A percentile compares a stretch with the other conserved stretches of the same genome.
phyloP scores from a whole-genome alignment of 169 alveolate species.

The Babesia microti region DNA sequence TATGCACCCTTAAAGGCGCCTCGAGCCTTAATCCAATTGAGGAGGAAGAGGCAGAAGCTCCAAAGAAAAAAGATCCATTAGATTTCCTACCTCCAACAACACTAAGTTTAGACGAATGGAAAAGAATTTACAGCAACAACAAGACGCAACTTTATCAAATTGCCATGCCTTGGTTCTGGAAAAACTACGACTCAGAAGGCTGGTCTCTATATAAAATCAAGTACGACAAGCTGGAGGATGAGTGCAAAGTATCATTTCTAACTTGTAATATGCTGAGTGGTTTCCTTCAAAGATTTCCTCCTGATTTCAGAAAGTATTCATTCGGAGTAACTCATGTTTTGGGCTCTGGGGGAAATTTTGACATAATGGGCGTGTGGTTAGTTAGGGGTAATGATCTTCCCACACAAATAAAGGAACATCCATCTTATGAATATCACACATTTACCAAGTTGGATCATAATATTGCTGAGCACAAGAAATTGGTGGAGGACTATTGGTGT shows the following conservation, averaged over 20 bases:
- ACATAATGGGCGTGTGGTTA: slow-evolving; percentile 90
- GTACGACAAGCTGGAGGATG: slow-evolving; percentile 88
- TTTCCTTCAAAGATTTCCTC: slow-evolving; percentile 85
- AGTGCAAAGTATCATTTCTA: slow-evolving; percentile 76
- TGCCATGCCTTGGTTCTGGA: slow-evolving; percentile 80
- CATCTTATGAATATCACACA: slow-evolving; percentile 86
- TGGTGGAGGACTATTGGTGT: slow-evolving; percentile 85
- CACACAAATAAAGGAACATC: slow-evolving; percentile 82
- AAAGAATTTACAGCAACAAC: slow-evolving; percentile 82
- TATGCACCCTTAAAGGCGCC: slow-evolving; percentile 25
- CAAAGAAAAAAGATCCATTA: slow-evolving; percentile 63
- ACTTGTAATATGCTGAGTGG: slow-evolving; percentile 87
- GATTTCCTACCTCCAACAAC: slow-evolving; percentile 80
- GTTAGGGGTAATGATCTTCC: slow-evolving; percentile 88
- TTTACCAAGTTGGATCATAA: slow-evolving; percentile 68
- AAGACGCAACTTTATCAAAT: slow-evolving; percentile 73
- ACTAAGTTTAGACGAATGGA: slow-evolving; percentile 85
- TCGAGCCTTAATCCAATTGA: slow-evolving; percentile 3
- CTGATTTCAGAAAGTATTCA: slow-evolving; percentile 78
- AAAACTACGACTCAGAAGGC: slow-evolving; percentile 75
- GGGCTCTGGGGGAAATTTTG: slow-evolving; percentile 83
- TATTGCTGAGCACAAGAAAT: slow-evolving; percentile 69
- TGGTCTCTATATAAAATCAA: slow-evolving; percentile 82
- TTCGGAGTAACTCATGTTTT: slow-evolving; percentile 87
- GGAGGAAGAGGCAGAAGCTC: slow-evolving; percentile 40